Conservation (phyloP, 495 filamentous ascomycete species). For the Penicillium roqueforti region DNA sequence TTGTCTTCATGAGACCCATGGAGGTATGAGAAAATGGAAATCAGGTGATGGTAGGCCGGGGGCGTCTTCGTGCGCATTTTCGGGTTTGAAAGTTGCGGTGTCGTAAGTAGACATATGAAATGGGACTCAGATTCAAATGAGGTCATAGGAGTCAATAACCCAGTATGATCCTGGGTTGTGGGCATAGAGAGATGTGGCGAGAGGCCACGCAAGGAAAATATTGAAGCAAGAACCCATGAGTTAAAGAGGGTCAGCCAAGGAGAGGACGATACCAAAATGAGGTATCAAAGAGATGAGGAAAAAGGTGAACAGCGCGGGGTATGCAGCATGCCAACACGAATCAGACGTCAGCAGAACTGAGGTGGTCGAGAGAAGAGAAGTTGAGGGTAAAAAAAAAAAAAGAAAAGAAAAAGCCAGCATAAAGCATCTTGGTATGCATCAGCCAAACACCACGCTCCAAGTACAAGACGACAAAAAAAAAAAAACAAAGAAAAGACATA, state of each 20-base stretch:
- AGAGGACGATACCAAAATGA: constrained; percentile 23
- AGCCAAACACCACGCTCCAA: constrained; percentile 28
- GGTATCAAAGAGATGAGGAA: constrained; percentile 14
- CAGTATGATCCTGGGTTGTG: constrained; percentile 13
- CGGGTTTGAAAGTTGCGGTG: constrained; percentile 10
- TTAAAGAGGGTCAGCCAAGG: constrained; percentile 2
- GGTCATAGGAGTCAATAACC: constrained; percentile 16
- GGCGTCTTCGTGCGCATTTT: constrained; percentile 23
- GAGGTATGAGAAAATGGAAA: constrained; percentile 8
- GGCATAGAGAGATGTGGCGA: constrained; percentile 9
- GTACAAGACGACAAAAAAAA: constrained; percentile 16
- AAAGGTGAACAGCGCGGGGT: neutral
- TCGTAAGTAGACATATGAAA: constrained; percentile 36
- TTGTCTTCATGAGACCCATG: constrained; percentile 1
- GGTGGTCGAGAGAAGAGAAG: constrained; percentile 9
- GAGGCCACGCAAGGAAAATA: constrained; percentile 15
- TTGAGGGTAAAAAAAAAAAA: constrained; percentile 8
- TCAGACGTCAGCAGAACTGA: neutral
- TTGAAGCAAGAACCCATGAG: constrained; percentile 10
- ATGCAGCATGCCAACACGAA: constrained; percentile 1
- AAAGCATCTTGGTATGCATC: constrained; percentile 5
- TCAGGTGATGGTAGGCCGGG: constrained; percentile 14
- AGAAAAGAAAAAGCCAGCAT: constrained; percentile 14
- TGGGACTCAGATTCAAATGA: constrained; percentile 11
- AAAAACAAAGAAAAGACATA: constrained; percentile 2